Percentiles rank a stretch among this genome's conserved stretches.
phyloP scores from a whole-genome alignment of 225 moss, liverwort and hornwort genomes.

The Polytrichum commune region DNA sequence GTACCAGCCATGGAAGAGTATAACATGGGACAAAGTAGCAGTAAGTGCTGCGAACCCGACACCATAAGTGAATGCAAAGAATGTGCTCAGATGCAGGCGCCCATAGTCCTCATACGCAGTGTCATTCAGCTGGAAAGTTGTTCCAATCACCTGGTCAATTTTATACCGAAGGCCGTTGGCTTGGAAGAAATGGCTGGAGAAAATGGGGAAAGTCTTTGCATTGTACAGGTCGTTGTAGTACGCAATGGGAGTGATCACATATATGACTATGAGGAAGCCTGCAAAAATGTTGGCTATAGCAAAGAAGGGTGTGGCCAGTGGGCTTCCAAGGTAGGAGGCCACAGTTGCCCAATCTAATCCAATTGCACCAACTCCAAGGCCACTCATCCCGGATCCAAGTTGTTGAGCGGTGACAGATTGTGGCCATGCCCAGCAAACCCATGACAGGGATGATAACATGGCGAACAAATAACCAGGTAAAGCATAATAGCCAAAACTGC shows the following conservation, averaged over 20 bases:
- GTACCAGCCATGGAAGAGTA: constrained; percentile 72
- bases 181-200: constrained; percentile 55
- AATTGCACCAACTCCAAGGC: constrained; percentile 64
- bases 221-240: constrained; percentile 53
- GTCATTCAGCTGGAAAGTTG: constrained; percentile 38
- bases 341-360: constrained; percentile 61
- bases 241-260: constrained; percentile 59
- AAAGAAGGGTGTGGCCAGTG: constrained; percentile 52
- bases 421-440: constrained; percentile 62
- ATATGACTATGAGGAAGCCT: constrained; percentile 46
- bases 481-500: constrained; percentile 58
- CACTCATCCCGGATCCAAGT: constrained; percentile 59
- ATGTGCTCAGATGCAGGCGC: constrained; percentile 50
- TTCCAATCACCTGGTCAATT: constrained; percentile 31
- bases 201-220: constrained; percentile 54
- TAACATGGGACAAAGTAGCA: constrained; percentile 56
- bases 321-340: constrained; percentile 49
- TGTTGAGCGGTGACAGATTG: constrained; percentile 59
- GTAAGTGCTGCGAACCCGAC: constrained; percentile 69
- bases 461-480: constrained; percentile 64
- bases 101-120: constrained; percentile 52
- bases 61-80: constrained; percentile 61
- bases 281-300: constrained; percentile 58
- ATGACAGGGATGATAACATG: constrained; percentile 55
- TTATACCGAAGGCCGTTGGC: constrained; percentile 35